Conservation (phyloP, 169 alveolate genomes). For the Amoebophrya sp. region DNA sequence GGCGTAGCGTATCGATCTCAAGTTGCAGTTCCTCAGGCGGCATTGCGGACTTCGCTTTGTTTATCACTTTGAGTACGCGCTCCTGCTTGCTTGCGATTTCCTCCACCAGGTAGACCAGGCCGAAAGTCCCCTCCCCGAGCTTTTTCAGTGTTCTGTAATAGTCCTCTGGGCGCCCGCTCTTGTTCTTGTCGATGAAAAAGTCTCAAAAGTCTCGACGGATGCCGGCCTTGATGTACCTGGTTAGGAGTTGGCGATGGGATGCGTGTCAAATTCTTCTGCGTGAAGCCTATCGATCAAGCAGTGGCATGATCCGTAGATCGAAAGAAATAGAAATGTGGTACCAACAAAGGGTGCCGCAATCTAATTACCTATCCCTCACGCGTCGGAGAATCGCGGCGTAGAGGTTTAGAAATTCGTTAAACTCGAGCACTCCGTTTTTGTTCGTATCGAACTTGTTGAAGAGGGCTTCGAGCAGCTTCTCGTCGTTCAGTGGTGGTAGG, state of each 20-base stretch:
- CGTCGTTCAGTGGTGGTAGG: not conserved
- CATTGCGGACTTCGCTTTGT: slow-evolving; percentile 1
- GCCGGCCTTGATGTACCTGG: not conserved
- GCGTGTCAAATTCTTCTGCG: too few species aligned
- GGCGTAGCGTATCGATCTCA: slow-evolving; percentile 8
- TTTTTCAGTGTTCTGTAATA: slow-evolving; percentile 24
- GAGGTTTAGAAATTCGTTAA: not conserved
- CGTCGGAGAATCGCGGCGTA: not conserved
- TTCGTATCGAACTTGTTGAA: not conserved
- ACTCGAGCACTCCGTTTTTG: not conserved
- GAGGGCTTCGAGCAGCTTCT: not conserved
- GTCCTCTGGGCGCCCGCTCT: slow-evolving; percentile 1
- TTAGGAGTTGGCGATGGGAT: too few species aligned
- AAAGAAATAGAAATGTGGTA: too few species aligned
- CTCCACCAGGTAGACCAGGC: slow-evolving; percentile 33
- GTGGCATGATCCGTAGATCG: too few species aligned
- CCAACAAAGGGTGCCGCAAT: too few species aligned
- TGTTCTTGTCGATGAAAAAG: slow-evolving; percentile 8
- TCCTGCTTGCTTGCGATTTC: slow-evolving; percentile 9
- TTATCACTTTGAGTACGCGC: not conserved
- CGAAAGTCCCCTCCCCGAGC: slow-evolving; percentile 39
- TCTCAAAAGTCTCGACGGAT: slow-evolving; percentile 9
- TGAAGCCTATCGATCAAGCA: too few species aligned
- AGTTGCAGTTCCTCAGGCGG: slow-evolving; percentile 1
- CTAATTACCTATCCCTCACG: too few species aligned